These are phyloP conservation scores for Tolypocladium tundrense DNA, from an alignment of 2,329 filamentous ascomycete genomes.

Conservation along the genomic window DNA sequence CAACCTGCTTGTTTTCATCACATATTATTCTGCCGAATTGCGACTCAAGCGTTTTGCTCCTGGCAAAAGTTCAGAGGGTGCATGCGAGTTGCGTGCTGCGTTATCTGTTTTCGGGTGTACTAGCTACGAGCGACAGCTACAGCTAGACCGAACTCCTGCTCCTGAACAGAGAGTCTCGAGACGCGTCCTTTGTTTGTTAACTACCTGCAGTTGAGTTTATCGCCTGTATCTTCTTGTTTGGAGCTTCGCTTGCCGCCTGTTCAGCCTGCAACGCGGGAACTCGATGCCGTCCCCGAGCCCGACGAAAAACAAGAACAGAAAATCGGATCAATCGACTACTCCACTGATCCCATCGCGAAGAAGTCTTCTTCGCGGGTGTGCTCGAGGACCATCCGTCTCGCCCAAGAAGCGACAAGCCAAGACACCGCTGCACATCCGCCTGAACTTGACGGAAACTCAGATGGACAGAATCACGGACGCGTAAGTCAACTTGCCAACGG, in stretches of 20 bases:
- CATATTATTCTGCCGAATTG: neutral
- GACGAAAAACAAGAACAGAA: constrained; percentile 8
- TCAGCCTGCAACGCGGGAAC: neutral
- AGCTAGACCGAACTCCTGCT: neutral
- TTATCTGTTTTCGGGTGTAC: neutral
- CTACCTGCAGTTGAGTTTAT: neutral
- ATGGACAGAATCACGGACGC: constrained; percentile 36
- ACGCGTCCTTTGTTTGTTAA: neutral
- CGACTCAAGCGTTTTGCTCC: neutral
- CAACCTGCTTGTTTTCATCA: neutral
- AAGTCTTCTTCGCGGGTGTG: constrained; percentile 26
- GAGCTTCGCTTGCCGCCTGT: neutral
- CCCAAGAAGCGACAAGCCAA: constrained; percentile 21
- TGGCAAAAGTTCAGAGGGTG: neutral
- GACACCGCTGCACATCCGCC: constrained; percentile 32
- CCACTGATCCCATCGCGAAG: constrained; percentile 21
- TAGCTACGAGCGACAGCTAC: neutral
- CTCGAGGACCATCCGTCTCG: constrained; percentile 14
- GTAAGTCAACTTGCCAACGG: constrained; percentile 18
- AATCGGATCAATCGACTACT: constrained; percentile 14
- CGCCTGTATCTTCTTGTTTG: neutral
- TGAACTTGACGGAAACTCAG: constrained; percentile 38
- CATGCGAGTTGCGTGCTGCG: neutral
- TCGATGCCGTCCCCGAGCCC: neutral
- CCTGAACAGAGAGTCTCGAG: neutral